Evolutionary conservation across 2,329 filamentous ascomycete genomes (phyloP).

Genomic region (Nigrograna mackinnonii): DNA sequence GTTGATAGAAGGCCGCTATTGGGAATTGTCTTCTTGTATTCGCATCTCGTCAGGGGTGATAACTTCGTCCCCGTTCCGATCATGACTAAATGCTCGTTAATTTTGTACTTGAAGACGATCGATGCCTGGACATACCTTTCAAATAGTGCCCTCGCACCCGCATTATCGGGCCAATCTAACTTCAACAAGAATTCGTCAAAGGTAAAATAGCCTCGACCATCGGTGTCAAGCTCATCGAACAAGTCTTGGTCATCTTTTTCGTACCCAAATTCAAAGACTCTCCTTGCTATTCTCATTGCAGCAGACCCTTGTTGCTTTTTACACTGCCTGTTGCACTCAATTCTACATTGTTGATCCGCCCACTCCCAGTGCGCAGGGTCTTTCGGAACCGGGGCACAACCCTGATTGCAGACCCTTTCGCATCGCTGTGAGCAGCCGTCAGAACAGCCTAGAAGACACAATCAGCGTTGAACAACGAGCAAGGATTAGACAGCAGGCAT

Average conservation of each 20-base stretch:
- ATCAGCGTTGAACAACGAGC: neutral
- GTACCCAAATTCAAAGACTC: neutral
- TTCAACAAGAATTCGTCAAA: constrained; percentile 3
- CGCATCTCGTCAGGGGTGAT: too few relatives aligned
- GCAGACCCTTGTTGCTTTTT: neutral
- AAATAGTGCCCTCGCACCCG: constrained; percentile 1
- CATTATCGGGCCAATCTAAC: neutral
- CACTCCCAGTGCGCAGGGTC: constrained; percentile 1
- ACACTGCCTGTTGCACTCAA: constrained; percentile 1
- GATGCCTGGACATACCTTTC: constrained; percentile 8
- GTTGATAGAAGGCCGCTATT: too few relatives aligned
- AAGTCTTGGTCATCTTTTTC: constrained; percentile 1
- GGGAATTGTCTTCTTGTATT: too few relatives aligned
- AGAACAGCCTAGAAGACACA: constrained; percentile 1
- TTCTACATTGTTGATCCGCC: constrained; percentile 2
- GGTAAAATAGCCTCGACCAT: neutral
- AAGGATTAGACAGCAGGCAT: neutral
- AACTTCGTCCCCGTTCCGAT: too few relatives aligned
- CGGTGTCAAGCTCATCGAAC: constrained; percentile 1
- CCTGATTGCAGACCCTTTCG: neutral
- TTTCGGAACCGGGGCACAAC: neutral
- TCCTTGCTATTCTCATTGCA: neutral
- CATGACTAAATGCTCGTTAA: too few relatives aligned
- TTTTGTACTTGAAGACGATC: too few relatives aligned
- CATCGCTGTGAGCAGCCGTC: neutral